Base-by-base conservation (phyloP, 805 yeast genomes). In the Candida arabinofermentans region DNA sequence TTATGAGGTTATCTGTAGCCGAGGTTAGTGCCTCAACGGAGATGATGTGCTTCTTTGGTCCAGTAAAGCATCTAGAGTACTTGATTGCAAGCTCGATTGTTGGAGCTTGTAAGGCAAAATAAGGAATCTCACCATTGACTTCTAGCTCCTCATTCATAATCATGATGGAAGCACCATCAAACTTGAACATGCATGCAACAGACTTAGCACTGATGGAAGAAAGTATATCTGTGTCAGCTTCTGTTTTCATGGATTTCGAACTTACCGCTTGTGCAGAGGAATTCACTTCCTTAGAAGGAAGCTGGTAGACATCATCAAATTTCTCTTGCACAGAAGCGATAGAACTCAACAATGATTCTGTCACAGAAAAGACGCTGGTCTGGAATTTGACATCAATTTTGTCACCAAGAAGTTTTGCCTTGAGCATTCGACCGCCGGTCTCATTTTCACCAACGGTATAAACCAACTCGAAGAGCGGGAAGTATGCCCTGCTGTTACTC, bases 21-120 rank as follows among this genome's bases (percentile, higher is more conserved):
- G 86, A 75, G 9, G 86, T 78, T 8, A 72, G 60, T 1, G 83
- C 66, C 42, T 83, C 85, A 22, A 74, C 61, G 17, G 71, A 66
- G 18, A 81, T 51, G 19, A 47, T 55, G 51, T 75, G 84, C 36
- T 68, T 71, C 40, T 68, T 70, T 0, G 46, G 31, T 0, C 66
- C 67, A 7, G 38, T 24, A 0, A 55, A 43, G 27, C 65, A 64
- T 48, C 70, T 73, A 3, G 60, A 57, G 55, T 86, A 88, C 43
- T 72, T 77, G 0, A 80, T 51, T 2, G 73, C 70, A 5, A 84
- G 69, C 37, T 69, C 69, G 1, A 90, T 77, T 1, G 86, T 83
- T 0, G 98, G 98, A 0, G 96, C 77, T 39, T 76, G 83, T 21
- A 90, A 62, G 22, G 70, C 73, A 13, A 90, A 66, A 0, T 85